Conservation (phyloP, 1,284 basidiomycete genomes). For the Lignosus rhinocerotis region DNA sequence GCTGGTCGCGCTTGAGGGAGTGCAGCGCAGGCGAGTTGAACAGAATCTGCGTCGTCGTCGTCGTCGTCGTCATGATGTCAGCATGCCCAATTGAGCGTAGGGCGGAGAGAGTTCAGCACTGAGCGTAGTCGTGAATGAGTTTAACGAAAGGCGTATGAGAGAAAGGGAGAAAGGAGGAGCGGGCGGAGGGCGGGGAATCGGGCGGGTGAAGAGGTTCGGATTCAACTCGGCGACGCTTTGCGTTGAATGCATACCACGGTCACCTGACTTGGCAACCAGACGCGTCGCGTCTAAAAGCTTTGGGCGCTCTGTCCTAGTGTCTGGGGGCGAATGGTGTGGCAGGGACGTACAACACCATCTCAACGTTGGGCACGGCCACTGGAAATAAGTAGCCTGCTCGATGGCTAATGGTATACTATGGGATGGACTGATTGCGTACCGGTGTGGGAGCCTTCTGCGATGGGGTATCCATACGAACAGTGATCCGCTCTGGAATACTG, state of each 20-base stretch:
- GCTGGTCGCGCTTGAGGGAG: conserved; percentile 77
- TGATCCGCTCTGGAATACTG: no score
- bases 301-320: no score
- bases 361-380: no score
- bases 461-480: no score
- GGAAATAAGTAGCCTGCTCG: no score
- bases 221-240: conserved; percentile 1
- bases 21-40: conserved; percentile 80
- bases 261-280: background rate
- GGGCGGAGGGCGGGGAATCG: background rate
- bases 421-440: no score
- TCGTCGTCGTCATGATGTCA: conserved; percentile 58
- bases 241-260: conserved; percentile 6
- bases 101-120: background rate
- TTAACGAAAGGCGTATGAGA: background rate
- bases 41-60: conserved; percentile 71
- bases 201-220: background rate
- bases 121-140: background rate
- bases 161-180: background rate
- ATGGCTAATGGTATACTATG: no score
- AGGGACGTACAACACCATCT: no score
- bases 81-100: background rate
- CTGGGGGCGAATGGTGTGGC: no score
- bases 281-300: background rate
- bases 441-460: no score